Conservation (phyloP, 345 rosid species). For the Xanthoceras sorbifolium region DNA sequence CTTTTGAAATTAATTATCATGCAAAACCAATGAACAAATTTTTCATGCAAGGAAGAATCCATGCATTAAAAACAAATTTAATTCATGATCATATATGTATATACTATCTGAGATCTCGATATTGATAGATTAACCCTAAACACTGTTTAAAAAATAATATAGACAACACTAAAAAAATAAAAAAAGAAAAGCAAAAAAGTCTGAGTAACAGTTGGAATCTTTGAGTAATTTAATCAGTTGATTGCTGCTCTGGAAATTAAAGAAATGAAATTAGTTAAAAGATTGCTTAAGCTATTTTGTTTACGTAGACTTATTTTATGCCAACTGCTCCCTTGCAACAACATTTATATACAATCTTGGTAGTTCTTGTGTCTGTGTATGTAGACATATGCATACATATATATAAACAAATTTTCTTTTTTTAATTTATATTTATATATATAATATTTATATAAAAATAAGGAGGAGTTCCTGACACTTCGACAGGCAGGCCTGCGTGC, state of each 20-base stretch:
- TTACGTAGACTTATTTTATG: slow-evolving; percentile 22
- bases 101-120: slow-evolving; percentile 15
- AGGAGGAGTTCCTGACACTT: slow-evolving; percentile 14
- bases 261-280: slow-evolving; percentile 12
- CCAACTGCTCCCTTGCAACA: slow-evolving; percentile 25
- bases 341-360: not conserved
- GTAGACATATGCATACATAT: not conserved
- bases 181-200: not conserved
- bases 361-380: not conserved
- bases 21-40: not conserved
- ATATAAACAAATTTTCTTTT: no score
- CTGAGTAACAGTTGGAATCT: slow-evolving; percentile 25
- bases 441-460: not conserved
- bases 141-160: not conserved
- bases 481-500: slow-evolving; percentile 14
- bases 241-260: not conserved
- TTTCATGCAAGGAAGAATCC: slow-evolving; percentile 8
- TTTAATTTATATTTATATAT: no score
- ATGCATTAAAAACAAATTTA: not conserved
- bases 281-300: not conserved
- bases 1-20: no score
- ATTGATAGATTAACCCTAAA: slow-evolving; percentile 14
- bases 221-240: not conserved
- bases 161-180: not conserved
- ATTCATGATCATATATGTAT: not conserved